Evolutionary conservation across 2,329 filamentous ascomycete species (phyloP).

Genomic region (Talaromyces sp.): DNA sequence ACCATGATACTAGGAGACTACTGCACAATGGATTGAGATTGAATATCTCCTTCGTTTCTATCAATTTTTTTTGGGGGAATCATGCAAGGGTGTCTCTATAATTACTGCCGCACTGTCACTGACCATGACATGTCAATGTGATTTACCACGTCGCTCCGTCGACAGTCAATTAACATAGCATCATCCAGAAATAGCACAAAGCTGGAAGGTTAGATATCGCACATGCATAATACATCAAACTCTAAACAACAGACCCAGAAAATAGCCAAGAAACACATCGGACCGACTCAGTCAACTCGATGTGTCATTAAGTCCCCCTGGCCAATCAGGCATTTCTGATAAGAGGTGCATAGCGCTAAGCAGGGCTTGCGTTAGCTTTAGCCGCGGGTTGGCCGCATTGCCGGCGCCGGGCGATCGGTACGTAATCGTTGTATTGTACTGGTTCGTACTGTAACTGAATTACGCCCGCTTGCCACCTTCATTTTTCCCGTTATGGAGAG

Average conservation of each 20-base stretch:
- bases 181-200: background rate
- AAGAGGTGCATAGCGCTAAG: conserved; percentile 13
- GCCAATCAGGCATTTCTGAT: conserved; percentile 11
- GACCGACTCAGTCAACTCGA: conserved; percentile 15
- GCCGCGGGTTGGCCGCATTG: background rate
- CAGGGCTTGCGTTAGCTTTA: conserved; percentile 2
- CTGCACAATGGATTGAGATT: background rate
- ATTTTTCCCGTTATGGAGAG: background rate
- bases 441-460: background rate
- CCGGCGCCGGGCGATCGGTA: conserved; percentile 11
- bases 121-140: background rate
- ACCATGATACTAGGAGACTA: background rate
- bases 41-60: background rate
- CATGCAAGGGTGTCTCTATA: background rate
- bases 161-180: background rate
- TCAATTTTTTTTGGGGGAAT: background rate
- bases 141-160: background rate
- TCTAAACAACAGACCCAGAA: background rate
- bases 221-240: background rate
- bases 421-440: background rate
- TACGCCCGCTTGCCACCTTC: background rate
- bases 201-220: background rate
- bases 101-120: background rate
- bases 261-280: conserved; percentile 6
- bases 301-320: conserved; percentile 10